Evolutionary conservation across 441 rosid species (phyloP), one percentile per base, ranked within the genome.

Genomic region (Raphanus hybrid): DNA sequence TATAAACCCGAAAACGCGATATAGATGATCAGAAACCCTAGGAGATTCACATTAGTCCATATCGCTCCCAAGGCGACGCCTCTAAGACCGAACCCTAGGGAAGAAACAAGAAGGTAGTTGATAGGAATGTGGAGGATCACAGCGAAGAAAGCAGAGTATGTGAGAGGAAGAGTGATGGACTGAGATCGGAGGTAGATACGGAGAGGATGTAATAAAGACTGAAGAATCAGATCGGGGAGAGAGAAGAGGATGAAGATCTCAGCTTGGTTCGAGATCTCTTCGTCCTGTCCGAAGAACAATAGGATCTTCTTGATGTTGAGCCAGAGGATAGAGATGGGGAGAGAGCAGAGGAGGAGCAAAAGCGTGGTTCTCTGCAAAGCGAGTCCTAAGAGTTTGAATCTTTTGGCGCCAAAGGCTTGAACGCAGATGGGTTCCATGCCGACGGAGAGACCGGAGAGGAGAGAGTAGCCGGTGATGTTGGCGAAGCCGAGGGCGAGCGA

Each of bases 361-460:
- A 92, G 89, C 45, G 84, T 81, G 3, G 97, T 87, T 79, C 91
- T 82, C 78, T 92, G 97, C 83, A 92, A 63, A 67, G 93, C 83
- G 48, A 89, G 87, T 67, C 95, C 97, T 3, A 92, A 85, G 67
- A 91, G 87, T 74, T 87, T 84, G 74, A 80, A 88, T 73, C 87
- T 88, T 83, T 85, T 88, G 57, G 98, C 98, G 61, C 97, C 98
- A 84, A 90, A 92, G 74, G 98, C 97, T 78, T 92, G 98, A 8
- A 94, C 95, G 14, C 98, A 94, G 59, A 92, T 92, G 70, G 98
- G 93, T 74, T 94, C 98, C 98, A 94, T 94, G 18, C 98, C 98
- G 79, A 82, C 78, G 60, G 98, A 87, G 12, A 94, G 92, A 64
- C 97, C 97, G 1, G 97, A 92, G 55, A 94, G 92, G 73, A 94